Base-by-base conservation (phyloP, 257 asterid species). In the Nicotiana paniculata region DNA sequence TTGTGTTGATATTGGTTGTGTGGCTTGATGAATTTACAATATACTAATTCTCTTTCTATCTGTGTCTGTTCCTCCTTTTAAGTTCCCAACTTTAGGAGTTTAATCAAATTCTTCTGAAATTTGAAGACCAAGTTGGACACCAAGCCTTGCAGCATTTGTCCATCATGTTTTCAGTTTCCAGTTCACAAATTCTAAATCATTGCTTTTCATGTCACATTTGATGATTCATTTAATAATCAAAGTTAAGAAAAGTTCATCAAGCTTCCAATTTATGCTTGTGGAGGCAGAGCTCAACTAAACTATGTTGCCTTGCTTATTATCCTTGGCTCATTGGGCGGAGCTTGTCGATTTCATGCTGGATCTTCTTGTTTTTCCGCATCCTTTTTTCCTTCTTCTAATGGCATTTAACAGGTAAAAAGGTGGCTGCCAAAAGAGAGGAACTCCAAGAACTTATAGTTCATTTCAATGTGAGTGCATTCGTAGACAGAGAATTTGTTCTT, bases 371-470 rank as follows among this genome's bases (percentile, higher is more conserved):
- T 65, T 3, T 13, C 51, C 37, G 13, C 16, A 16, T 68, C 62
- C 68, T 62, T n/a, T 75, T 67, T 76, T 82, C 26, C 64, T 58
- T 58, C 63, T 79, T 55, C 30, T 66, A 18, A 30, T 66, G 81
- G 58, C 33, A 55, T 72, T 81, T 70, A 35, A 75, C 89, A 95
- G 99, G 99, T 77, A 92, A 86, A 86, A 93, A 82, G 87, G 90
- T 94, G 82, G 96, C 93, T 63, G 75, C 87, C 81, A 92, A 90
- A 89, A 92, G 78, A 84, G 97, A 93, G 62, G 98, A 94, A 84
- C 95, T 96, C 77, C 92, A 87, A 57, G 98, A 96, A 88, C 86
- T 94, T 70, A 89, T 93, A 78, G 97, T 90, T 78, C 95, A 96
- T 89, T 96, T 94, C 83, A 96, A 95, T 87, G 99, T 95, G 88